A percentile compares a stretch with the other conserved stretches of the same genome.
Conservation (phyloP, 2,329 filamentous ascomycete species). For the Xylariales sp. region DNA sequence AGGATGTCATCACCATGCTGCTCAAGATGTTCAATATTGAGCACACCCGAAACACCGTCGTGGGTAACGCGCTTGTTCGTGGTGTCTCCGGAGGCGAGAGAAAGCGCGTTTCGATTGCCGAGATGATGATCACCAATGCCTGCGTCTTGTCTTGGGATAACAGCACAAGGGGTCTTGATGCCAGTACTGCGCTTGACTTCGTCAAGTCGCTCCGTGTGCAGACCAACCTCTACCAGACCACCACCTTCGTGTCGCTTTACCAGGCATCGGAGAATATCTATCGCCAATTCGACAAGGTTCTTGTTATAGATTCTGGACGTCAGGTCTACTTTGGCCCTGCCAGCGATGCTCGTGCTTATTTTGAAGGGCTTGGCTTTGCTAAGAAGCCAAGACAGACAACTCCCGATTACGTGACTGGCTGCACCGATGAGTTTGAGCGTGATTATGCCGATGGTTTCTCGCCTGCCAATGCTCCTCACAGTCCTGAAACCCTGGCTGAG, state of each 20-base stretch:
- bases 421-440: slow-evolving; percentile 79
- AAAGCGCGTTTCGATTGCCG: slow-evolving; percentile 77
- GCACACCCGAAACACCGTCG: slow-evolving; percentile 79
- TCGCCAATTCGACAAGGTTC: slow-evolving; percentile 75
- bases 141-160: slow-evolving; percentile 75
- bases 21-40: slow-evolving; percentile 94
- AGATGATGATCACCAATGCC: slow-evolving; percentile 73
- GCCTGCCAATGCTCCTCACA: slow-evolving; percentile 62
- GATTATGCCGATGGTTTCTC: slow-evolving; percentile 67
- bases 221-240: slow-evolving; percentile 79
- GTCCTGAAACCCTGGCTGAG: slow-evolving; percentile 59
- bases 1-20: slow-evolving; percentile 67
- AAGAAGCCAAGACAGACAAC: slow-evolving; percentile 74
- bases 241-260: slow-evolving; percentile 82
- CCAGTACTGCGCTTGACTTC: slow-evolving; percentile 64
- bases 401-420: slow-evolving; percentile 77
- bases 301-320: slow-evolving; percentile 72
- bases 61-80: slow-evolving; percentile 76
- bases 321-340: slow-evolving; percentile 74
- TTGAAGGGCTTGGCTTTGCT: slow-evolving; percentile 71
- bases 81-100: slow-evolving; percentile 77
- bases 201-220: slow-evolving; percentile 69
- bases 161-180: slow-evolving; percentile 64
- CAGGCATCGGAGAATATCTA: slow-evolving; percentile 83
- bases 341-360: slow-evolving; percentile 65